phyloP scores from a whole-genome alignment of 164 flowering plant species.

The Annona cherimola region DNA sequence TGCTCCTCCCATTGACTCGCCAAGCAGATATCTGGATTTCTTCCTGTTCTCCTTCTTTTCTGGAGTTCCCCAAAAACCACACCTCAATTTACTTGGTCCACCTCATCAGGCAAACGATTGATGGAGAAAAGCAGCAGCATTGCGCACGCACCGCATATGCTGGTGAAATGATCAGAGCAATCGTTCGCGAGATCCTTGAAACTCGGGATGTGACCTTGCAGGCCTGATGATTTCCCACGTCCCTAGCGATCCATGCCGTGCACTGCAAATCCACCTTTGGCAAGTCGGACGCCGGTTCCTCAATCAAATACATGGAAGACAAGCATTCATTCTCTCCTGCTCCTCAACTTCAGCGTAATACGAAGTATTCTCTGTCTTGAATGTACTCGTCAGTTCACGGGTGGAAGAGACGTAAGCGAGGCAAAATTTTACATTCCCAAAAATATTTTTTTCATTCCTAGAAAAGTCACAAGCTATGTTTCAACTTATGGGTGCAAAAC shows the following conservation, averaged over 20 bases:
- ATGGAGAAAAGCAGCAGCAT: not conserved
- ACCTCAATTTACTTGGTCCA: no score
- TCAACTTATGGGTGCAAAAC: no score
- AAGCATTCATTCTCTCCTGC: not conserved
- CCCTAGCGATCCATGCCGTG: constrained; percentile 81
- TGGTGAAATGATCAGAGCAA: constrained; percentile 47
- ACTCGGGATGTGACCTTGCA: constrained; percentile 37
- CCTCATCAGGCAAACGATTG: no score
- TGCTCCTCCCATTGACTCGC: constrained; percentile 98
- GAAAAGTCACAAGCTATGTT: no score
- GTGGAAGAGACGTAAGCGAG: not conserved
- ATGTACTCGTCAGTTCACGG: not conserved
- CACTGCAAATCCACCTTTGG: constrained; percentile 62
- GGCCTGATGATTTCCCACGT: constrained; percentile 83
- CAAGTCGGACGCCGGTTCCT: constrained; percentile 67
- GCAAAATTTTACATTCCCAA: not conserved
- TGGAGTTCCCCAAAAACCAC: constrained; percentile 18
- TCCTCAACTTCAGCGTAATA: not conserved
- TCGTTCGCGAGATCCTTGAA: constrained; percentile 64
- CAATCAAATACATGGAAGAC: not conserved
- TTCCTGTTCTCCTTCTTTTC: constrained; percentile 17
- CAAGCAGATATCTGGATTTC: constrained; percentile 56
- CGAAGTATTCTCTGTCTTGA: not conserved
- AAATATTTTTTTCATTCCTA: not conserved
- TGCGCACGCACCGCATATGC: constrained; percentile 39